Percentiles rank a stretch among this genome's conserved stretches.
Conservation (phyloP, 164 flowering plant genomes). For the Umbilicus rupestris region DNA sequence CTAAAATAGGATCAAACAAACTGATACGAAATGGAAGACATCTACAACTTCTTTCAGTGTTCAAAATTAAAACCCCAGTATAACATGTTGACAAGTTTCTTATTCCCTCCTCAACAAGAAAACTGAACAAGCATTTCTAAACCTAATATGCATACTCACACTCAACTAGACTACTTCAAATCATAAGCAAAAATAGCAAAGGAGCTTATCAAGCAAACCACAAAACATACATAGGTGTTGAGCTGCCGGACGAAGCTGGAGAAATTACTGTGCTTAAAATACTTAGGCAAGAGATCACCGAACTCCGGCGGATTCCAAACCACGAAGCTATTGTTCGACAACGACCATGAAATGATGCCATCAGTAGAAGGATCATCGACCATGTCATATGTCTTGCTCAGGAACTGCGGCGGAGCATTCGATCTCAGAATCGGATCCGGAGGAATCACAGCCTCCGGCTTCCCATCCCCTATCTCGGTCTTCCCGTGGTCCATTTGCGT, state of each 20-base stretch:
- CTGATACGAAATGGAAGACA: no score
- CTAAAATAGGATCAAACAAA: no score
- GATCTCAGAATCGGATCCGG: slow-evolving; percentile 27
- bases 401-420: slow-evolving; percentile 58
- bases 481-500: neutral
- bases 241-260: slow-evolving; percentile 66
- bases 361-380: slow-evolving; percentile 58
- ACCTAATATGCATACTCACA: neutral
- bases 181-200: neutral
- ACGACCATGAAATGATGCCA: slow-evolving; percentile 51
- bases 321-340: slow-evolving; percentile 43
- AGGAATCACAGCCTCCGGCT: neutral
- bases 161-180: neutral
- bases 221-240: slow-evolving; percentile 47
- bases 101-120: no score
- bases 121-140: no score
- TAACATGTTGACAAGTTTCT: no score
- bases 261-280: slow-evolving; percentile 68
- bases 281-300: slow-evolving; percentile 50
- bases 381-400: slow-evolving; percentile 65
- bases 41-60: no score
- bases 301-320: slow-evolving; percentile 70
- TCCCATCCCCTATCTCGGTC: neutral
- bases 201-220: neutral
- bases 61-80: no score